Conservation (phyloP, 306 rosid genomes). For the Mimosa pudica region DNA sequence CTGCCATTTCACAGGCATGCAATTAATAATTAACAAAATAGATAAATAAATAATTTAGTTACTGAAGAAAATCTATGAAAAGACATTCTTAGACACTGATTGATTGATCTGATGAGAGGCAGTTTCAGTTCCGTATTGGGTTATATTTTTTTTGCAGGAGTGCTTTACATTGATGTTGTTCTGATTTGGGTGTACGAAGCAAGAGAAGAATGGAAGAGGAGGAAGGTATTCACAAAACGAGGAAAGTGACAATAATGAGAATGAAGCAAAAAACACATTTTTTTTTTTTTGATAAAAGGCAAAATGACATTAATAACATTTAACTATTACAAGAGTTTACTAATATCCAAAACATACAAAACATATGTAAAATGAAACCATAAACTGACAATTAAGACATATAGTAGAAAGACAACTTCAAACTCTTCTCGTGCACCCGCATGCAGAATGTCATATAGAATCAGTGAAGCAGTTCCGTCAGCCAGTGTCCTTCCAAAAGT, state of each 20-base stretch:
- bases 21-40: neutral
- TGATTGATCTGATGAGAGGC: neutral
- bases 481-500: too few relatives aligned
- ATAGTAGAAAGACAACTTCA: too few relatives aligned
- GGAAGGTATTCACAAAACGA: conserved; percentile 14
- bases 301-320: too few relatives aligned
- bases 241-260: neutral
- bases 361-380: too few relatives aligned
- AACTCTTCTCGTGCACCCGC: too few relatives aligned
- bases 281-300: too few relatives aligned
- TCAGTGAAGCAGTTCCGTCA: too few relatives aligned
- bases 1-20: conserved; percentile 3
- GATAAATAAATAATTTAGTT: neutral
- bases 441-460: too few relatives aligned
- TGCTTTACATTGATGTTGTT: conserved; percentile 15
- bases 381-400: too few relatives aligned
- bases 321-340: too few relatives aligned
- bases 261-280: neutral
- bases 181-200: neutral
- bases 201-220: neutral
- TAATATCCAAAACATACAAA: too few relatives aligned
- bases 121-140: neutral
- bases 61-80: neutral
- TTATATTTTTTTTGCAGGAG: neutral
- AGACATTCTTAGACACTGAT: too few relatives aligned